Conservation (phyloP, 257 asterid genomes). For the Solanum peruvianum region DNA sequence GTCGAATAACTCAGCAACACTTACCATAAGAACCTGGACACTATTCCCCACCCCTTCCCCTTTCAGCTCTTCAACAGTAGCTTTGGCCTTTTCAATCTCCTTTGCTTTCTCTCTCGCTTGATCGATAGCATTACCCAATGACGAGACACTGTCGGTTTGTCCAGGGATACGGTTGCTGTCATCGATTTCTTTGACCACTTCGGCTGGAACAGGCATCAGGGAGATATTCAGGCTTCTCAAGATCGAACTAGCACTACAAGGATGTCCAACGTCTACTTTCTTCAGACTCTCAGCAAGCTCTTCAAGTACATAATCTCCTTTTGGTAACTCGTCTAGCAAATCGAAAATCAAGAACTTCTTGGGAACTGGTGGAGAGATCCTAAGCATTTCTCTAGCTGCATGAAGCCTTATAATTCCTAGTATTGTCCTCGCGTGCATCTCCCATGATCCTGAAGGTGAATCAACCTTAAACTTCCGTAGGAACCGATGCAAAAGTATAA, state of each 20-base stretch:
- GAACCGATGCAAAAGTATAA: slow-evolving; percentile 53
- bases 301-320: slow-evolving; percentile 68
- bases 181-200: slow-evolving; percentile 3
- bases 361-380: slow-evolving; percentile 76
- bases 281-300: slow-evolving; percentile 55
- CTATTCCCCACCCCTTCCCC: slow-evolving; percentile 78
- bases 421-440: slow-evolving; percentile 67
- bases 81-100: slow-evolving; percentile 49
- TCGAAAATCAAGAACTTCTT: slow-evolving; percentile 54
- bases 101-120: slow-evolving; percentile 62
- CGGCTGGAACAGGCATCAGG: slow-evolving; percentile 11
- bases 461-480: slow-evolving; percentile 34
- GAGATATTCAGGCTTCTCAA: slow-evolving; percentile 63
- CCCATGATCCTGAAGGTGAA: slow-evolving; percentile 50
- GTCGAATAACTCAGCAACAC: background rate
- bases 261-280: slow-evolving; percentile 28
- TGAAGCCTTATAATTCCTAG: slow-evolving; percentile 81
- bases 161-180: slow-evolving; percentile 1
- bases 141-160: slow-evolving; percentile 31
- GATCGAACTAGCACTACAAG: slow-evolving; percentile 71
- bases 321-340: slow-evolving; percentile 63
- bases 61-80: slow-evolving; percentile 43
- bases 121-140: slow-evolving; percentile 48
- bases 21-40: slow-evolving; percentile 68
- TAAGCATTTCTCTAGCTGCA: slow-evolving; percentile 90